These are phyloP conservation scores for Boeremia exigua DNA, from an alignment of 2,329 filamentous ascomycete genomes.

Conservation along the genomic window DNA sequence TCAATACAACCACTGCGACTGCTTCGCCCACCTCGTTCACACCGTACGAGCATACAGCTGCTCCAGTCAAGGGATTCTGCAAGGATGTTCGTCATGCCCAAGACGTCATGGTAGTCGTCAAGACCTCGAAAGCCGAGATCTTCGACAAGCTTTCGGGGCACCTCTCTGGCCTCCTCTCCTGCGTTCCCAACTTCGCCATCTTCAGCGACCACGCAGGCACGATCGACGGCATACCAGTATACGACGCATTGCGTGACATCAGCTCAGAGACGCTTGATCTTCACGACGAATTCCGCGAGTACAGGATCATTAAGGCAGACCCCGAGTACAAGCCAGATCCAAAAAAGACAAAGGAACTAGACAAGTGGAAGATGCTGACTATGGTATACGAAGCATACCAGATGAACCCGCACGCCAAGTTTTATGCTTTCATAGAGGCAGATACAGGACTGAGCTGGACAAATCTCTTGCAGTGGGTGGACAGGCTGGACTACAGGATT, in stretches of 20 bases:
- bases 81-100: conserved; percentile 45
- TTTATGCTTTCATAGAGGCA: conserved; percentile 46
- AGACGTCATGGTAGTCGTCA: conserved; percentile 63
- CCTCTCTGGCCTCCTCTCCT: conserved; percentile 61
- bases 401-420: conserved; percentile 35
- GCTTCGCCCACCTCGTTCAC: conserved; percentile 1
- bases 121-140: conserved; percentile 65
- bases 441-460: conserved; percentile 46
- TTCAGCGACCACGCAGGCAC: conserved; percentile 64
- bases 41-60: conserved; percentile 1
- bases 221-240: conserved; percentile 57
- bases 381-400: conserved; percentile 59
- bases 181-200: conserved; percentile 62
- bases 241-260: conserved; percentile 59
- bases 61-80: conserved; percentile 23
- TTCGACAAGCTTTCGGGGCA: conserved; percentile 62
- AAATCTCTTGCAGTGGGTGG: conserved; percentile 49
- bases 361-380: conserved; percentile 66
- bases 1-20: conserved; percentile 8
- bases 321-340: conserved; percentile 49
- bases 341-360: conserved; percentile 57
- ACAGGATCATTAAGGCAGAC: conserved; percentile 56
- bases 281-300: conserved; percentile 59
- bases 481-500: conserved; percentile 48
- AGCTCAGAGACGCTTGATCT: conserved; percentile 36